These are phyloP conservation scores for Polygonum maritimum DNA, from an alignment of 148 eudicot genomes.

Conservation along the genomic window DNA sequence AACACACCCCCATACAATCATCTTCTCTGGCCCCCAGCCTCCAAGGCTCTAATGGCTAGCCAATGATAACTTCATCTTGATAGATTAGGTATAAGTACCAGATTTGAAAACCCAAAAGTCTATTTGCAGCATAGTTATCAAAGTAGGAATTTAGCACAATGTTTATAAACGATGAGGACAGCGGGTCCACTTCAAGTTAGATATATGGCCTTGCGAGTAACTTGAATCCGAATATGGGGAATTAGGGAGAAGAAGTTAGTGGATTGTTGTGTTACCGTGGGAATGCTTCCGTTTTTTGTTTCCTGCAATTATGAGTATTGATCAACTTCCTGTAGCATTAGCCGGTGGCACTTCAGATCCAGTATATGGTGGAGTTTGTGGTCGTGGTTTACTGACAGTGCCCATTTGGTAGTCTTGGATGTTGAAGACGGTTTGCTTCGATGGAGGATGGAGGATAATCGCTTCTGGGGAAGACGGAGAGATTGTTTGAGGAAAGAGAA, in stretches of 20 bases:
- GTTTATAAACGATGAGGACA: neutral
- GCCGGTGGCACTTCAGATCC: constrained; percentile 25
- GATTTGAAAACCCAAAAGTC: neutral
- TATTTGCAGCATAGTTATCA: neutral
- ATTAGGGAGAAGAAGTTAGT: neutral
- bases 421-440: too few species aligned
- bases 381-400: constrained; percentile 32
- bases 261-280: neutral
- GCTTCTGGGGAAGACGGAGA: too few species aligned
- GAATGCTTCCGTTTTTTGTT: neutral
- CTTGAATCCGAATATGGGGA: neutral
- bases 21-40: constrained; percentile 7
- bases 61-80: neutral
- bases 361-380: constrained; percentile 48
- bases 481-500: too few species aligned
- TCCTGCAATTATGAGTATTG: neutral
- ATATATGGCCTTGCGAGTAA: neutral
- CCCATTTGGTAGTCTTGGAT: constrained; percentile 37
- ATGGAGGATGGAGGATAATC: too few species aligned
- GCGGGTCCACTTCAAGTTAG: too few species aligned
- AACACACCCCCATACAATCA: neutral
- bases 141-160: neutral
- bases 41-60: constrained; percentile 1
- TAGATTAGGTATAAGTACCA: neutral
- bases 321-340: constrained; percentile 26